Conservation (phyloP, 352 stramenopile genomes). For the Phytophthora tubulina region DNA sequence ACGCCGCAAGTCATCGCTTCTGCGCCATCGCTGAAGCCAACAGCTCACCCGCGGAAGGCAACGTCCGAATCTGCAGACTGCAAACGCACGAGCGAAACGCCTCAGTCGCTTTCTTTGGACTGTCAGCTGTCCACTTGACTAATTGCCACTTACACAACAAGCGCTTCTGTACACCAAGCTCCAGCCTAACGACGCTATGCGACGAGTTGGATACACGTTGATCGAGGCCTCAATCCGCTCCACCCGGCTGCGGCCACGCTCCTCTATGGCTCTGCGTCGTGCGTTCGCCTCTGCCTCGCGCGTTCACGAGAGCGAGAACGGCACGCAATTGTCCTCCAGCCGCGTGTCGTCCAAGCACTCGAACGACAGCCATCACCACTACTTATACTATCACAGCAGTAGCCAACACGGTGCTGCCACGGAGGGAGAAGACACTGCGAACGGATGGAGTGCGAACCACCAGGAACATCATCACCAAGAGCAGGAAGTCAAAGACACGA, state of each 20-base stretch:
- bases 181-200: constrained; percentile 18
- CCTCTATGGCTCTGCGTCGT: constrained; percentile 13
- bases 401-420: constrained; percentile 22
- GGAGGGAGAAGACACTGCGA: constrained; percentile 3
- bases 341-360: constrained; percentile 8
- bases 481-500: constrained; percentile 33
- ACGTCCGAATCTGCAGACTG: constrained; percentile 15
- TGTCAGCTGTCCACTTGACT: constrained; percentile 19
- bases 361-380: constrained; percentile 16
- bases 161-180: neutral
- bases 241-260: constrained; percentile 2
- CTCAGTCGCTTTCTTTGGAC: constrained; percentile 6
- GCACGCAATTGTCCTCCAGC: constrained; percentile 16
- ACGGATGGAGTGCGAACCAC: constrained; percentile 8
- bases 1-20: constrained; percentile 16
- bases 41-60: constrained; percentile 13
- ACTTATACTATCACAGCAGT: constrained; percentile 42
- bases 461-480: neutral
- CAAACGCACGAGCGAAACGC: constrained; percentile 27
- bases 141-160: constrained; percentile 16
- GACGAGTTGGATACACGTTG: constrained; percentile 30
- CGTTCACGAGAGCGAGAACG: constrained; percentile 23
- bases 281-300: constrained; percentile 11
- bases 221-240: constrained; percentile 21
- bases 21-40: neutral